Base-by-base conservation (phyloP, 345 rosid species). In the Erucastrum elatum region DNA sequence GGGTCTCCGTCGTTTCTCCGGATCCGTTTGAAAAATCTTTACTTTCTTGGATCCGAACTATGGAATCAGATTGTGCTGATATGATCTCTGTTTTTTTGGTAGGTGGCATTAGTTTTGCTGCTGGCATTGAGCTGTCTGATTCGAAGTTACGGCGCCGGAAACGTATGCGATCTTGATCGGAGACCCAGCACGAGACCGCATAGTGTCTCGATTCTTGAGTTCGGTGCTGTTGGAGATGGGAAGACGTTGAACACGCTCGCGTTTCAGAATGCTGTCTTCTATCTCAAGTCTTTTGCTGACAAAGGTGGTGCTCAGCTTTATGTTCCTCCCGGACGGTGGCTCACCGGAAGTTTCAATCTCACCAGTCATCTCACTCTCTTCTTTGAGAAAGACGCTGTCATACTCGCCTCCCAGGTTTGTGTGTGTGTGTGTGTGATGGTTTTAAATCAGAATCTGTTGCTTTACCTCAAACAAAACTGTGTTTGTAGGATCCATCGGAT, bases 301-400 rank as follows among this genome's bases (percentile, higher is more conserved):
- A 85, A 86, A 71, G 90, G 88, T 8, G 90, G 90, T 16, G 84
- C 88, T 68, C 83, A 82, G 85, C 86, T 87, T 12, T 85, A 74
- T 72, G 65, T 87, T 37, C 90, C 90, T 21, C 64, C 85, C 0
- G 90, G 90, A 66, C 86, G 80, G 62, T 87, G 86, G 85, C 82
- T 87, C 73, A 87, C 88, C 10, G 84, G 84, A 61, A 86, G 88
- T 77, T 84, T 86, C 49, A 80, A 80, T 64, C 85, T 87, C 64
- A 85, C 90, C 9, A 84, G 90, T 46, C 85, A 77, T 70, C 81
- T 87, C 76, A 87, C 88, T 26, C 88, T 86, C 73, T 86, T 83
- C 70, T 78, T 87, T 33, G 86, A 85, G 12, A 77, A 80, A 62
- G 87, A 82, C 21, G 87, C 90, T 59, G 70, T 83, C 64, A 83